phyloP scores from a whole-genome alignment of 73 alveolate species.

The Tetrahymena malaccensis region DNA sequence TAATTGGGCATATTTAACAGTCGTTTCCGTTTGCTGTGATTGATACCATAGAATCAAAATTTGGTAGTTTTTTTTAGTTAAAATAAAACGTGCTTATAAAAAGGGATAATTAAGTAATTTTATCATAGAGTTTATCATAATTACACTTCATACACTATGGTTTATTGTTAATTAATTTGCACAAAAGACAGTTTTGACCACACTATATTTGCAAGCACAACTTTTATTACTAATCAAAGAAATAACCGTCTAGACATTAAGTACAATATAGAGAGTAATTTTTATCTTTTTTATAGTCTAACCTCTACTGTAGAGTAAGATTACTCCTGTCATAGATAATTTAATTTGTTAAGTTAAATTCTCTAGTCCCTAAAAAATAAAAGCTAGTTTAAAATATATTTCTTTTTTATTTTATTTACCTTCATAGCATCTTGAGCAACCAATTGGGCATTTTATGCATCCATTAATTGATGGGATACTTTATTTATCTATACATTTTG shows the following conservation, averaged over 20 bases:
- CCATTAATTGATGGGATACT: background rate
- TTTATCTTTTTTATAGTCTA: background rate
- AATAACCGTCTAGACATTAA: background rate
- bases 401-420: background rate
- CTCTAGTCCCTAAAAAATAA: background rate
- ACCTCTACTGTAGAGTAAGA: background rate
- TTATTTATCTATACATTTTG: background rate
- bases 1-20: background rate
- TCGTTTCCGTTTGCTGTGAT: background rate
- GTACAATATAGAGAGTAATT: background rate
- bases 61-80: background rate
- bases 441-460: background rate
- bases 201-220: background rate
- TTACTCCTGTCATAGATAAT: background rate
- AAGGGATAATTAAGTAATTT: background rate
- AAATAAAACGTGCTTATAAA: background rate
- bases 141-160: background rate
- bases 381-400: background rate
- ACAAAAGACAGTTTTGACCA: background rate
- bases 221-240: background rate
- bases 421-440: background rate
- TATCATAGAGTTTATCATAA: background rate
- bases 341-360: background rate
- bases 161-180: background rate
- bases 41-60: background rate